phyloP scores from a whole-genome alignment of 2,329 filamentous ascomycete genomes.

The Anthostomella pinea region DNA sequence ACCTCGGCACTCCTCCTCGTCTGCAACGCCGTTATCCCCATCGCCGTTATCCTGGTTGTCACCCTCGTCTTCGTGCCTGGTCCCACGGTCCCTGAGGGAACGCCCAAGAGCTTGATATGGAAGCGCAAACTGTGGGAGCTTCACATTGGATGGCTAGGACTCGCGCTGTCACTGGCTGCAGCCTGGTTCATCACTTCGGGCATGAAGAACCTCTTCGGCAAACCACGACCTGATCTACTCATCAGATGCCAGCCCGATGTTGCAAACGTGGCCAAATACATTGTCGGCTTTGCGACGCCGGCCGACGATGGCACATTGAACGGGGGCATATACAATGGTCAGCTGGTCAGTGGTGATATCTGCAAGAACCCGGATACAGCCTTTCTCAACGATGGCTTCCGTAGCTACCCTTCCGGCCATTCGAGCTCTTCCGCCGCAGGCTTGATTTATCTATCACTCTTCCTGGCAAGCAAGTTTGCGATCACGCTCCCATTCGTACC shows the following conservation, averaged over 20 bases:
- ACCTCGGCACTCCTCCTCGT: constrained; percentile 62
- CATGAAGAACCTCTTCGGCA: constrained; percentile 74
- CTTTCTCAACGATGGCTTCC: constrained; percentile 75
- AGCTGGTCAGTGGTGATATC: constrained; percentile 72
- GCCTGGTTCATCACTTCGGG: constrained; percentile 81
- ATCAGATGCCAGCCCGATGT: constrained; percentile 75
- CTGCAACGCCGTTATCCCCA: constrained; percentile 63
- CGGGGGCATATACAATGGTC: constrained; percentile 48
- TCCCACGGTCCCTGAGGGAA: constrained; percentile 59
- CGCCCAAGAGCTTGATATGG: constrained; percentile 66
- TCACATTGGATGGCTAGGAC: constrained; percentile 80
- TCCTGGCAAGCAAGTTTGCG: constrained; percentile 78
- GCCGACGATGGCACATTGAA: constrained; percentile 34
- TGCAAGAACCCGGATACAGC: constrained; percentile 64
- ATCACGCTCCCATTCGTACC: constrained; percentile 70
- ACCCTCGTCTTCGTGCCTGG: constrained; percentile 71
- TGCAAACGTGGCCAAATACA: constrained; percentile 54
- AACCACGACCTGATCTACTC: constrained; percentile 78
- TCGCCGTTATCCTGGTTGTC: constrained; percentile 64
- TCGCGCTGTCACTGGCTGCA: constrained; percentile 68
- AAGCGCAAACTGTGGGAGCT: constrained; percentile 87
- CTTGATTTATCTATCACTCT: constrained; percentile 81
- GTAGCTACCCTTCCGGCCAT: constrained; percentile 79
- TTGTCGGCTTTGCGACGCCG: constrained; percentile 48
- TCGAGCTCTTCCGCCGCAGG: constrained; percentile 74